These are phyloP conservation scores for Trichothecium sympodiale DNA, from an alignment of 2,329 filamentous ascomycete species.

Conservation along the genomic window DNA sequence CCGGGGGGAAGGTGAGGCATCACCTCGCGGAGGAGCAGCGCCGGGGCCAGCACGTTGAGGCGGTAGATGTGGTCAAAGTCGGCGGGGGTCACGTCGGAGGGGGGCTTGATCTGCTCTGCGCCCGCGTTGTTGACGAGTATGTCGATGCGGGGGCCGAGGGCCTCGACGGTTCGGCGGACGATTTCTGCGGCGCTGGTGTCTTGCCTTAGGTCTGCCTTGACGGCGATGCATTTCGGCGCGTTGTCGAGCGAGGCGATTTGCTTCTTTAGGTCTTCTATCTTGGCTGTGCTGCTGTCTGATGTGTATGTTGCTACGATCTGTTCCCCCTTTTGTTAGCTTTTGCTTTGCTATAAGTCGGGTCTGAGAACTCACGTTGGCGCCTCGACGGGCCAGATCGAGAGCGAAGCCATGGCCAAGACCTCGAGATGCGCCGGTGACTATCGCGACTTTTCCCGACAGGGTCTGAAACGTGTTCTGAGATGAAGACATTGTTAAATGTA, in stretches of 20 bases:
- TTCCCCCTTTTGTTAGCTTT: too few species aligned
- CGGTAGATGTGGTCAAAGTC: constrained; percentile 44
- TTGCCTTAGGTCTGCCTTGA: constrained; percentile 12
- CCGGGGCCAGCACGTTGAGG: constrained; percentile 42
- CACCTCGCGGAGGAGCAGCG: constrained; percentile 42
- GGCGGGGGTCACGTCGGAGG: constrained; percentile 30
- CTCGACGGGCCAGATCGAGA: constrained; percentile 10
- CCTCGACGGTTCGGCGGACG: constrained; percentile 16
- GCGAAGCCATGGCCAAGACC: constrained; percentile 13
- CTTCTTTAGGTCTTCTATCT: constrained; percentile 5
- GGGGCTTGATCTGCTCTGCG: constrained; percentile 19
- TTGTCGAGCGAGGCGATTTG: constrained; percentile 7
- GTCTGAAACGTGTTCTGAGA: constrained; percentile 1
- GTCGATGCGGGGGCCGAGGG: constrained; percentile 11
- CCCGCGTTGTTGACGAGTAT: constrained; percentile 29
- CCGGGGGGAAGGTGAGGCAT: constrained; percentile 33
- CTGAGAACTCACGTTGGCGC: constrained; percentile 10
- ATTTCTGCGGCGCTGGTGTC: constrained; percentile 14
- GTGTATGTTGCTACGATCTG: constrained; percentile 11
- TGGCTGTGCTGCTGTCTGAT: constrained; percentile 7
- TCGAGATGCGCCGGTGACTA: constrained; percentile 13
- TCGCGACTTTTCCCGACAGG: constrained; percentile 10
- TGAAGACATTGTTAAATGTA: neutral
- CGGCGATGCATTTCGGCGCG: constrained; percentile 4
- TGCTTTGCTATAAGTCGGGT: too few species aligned